A percentile compares a stretch with the other conserved stretches of the same genome.
phyloP scores from a whole-genome alignment of 1,139 yeast genomes.

The Petasospora fabianii region DNA sequence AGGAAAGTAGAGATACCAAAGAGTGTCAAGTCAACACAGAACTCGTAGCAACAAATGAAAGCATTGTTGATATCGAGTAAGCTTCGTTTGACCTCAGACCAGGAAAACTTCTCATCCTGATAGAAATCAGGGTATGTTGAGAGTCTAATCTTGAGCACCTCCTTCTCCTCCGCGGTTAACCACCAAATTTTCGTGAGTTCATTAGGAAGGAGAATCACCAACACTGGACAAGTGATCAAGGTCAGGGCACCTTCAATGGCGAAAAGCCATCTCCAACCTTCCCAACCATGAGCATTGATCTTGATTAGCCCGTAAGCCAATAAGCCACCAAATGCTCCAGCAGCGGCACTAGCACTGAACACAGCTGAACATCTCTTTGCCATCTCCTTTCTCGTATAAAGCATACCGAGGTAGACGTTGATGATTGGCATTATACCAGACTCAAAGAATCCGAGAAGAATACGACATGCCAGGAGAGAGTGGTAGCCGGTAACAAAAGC shows the following conservation, averaged over 20 bases:
- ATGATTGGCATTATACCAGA: slow-evolving; percentile 52
- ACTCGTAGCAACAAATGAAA: slow-evolving; percentile 40
- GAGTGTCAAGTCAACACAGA: slow-evolving; percentile 43
- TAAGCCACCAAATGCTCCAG: slow-evolving; percentile 47
- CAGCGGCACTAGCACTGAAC: slow-evolving; percentile 40
- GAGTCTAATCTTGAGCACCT: slow-evolving; percentile 45
- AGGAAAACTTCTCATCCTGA: slow-evolving; percentile 37
- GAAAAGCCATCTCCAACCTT: slow-evolving; percentile 40
- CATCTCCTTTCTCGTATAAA: slow-evolving; percentile 39
- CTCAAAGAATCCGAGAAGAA: slow-evolving; percentile 51
- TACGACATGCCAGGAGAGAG: slow-evolving; percentile 43
- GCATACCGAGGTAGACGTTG: slow-evolving; percentile 37
- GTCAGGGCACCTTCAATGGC: slow-evolving; percentile 54
- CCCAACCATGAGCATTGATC: slow-evolving; percentile 34
- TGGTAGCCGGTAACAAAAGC: slow-evolving; percentile 43
- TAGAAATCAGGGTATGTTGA: slow-evolving; percentile 33
- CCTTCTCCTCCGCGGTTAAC: slow-evolving; percentile 44
- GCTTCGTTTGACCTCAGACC: slow-evolving; percentile 40
- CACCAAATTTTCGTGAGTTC: slow-evolving; percentile 33
- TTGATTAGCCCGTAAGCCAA: slow-evolving; percentile 41
- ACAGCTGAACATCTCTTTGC: slow-evolving; percentile 42
- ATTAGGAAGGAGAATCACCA: slow-evolving; percentile 19
- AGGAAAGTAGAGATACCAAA: slow-evolving; percentile 48
- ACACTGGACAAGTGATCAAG: slow-evolving; percentile 44
- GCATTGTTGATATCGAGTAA: slow-evolving; percentile 39